Percentiles rank a stretch among this genome's conserved stretches.
These are phyloP conservation scores for Boletus fagicola DNA, from an alignment of 768 basidiomycete species.

Conservation along the genomic window DNA sequence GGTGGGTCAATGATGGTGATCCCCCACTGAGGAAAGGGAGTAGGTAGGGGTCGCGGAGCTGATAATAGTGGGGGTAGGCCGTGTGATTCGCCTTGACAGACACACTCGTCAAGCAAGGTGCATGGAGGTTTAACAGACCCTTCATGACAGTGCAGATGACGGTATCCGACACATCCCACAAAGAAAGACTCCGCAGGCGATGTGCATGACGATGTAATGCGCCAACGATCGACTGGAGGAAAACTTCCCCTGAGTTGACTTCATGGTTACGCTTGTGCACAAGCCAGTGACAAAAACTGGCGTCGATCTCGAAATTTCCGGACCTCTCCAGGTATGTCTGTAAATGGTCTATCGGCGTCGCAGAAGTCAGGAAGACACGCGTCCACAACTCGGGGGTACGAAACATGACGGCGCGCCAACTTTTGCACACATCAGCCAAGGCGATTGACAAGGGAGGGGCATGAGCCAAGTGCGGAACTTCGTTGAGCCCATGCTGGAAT, in stretches of 20 bases:
- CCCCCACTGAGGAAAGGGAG: conserved; percentile 15
- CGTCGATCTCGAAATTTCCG: conserved; percentile 4
- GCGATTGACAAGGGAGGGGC: conserved; percentile 1
- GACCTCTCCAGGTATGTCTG: conserved; percentile 10
- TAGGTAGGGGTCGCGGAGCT: not conserved
- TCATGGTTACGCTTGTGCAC: not conserved
- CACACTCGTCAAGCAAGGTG: conserved; percentile 9
- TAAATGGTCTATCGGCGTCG: conserved; percentile 4
- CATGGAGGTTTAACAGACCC: not conserved
- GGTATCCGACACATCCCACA: conserved; percentile 17
- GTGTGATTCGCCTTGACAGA: conserved; percentile 14
- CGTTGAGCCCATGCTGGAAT: conserved; percentile 8
- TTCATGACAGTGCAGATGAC: conserved; percentile 5
- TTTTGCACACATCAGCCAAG: conserved; percentile 15
- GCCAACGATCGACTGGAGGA: conserved; percentile 4
- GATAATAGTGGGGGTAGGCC: conserved; percentile 3
- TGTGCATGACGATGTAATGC: conserved; percentile 1
- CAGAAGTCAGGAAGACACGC: conserved; percentile 16
- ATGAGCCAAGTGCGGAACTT: not conserved
- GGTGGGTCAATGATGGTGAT: conserved; percentile 8
- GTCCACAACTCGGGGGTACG: conserved; percentile 11
- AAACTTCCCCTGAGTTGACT: not conserved
- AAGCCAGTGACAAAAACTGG: conserved; percentile 16
- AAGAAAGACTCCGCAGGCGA: conserved; percentile 8
- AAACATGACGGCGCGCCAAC: conserved; percentile 10